phyloP scores from a whole-genome alignment of 2,329 filamentous ascomycete genomes.

The Cordyceps tenuipes region DNA sequence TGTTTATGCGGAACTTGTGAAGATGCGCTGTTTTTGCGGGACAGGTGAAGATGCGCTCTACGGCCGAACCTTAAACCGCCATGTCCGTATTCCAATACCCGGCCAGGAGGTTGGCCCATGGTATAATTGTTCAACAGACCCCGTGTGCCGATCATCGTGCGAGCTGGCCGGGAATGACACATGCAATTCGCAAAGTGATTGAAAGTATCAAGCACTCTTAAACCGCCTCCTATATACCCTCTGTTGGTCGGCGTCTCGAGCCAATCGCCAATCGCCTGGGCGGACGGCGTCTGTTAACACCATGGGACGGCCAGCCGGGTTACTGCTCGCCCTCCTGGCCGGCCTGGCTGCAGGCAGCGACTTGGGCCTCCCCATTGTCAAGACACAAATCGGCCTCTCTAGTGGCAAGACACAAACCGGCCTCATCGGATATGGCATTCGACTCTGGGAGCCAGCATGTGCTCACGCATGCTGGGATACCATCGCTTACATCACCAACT shows the following conservation, averaged over 20 bases:
- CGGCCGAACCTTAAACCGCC: not conserved
- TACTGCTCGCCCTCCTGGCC: not conserved
- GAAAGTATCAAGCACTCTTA: not conserved
- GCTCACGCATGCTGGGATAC: constrained; percentile 48
- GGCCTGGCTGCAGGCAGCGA: not conserved
- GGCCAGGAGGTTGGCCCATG: not conserved
- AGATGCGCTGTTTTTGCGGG: not conserved
- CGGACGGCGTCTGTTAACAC: not conserved
- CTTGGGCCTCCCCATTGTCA: not conserved
- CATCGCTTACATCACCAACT: constrained; percentile 10
- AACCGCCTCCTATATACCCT: not conserved
- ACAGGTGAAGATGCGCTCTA: not conserved
- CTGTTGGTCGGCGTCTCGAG: not conserved
- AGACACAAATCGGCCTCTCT: constrained; percentile 11
- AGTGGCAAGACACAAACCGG: constrained; percentile 11
- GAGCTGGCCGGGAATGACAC: not conserved
- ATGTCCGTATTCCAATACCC: not conserved
- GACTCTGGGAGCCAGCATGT: constrained; percentile 59
- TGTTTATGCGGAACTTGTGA: not conserved
- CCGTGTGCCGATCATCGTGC: not conserved
- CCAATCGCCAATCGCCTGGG: not conserved
- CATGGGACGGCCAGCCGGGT: not conserved
- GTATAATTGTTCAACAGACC: not conserved
- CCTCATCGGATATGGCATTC: constrained; percentile 20
- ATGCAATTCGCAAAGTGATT: not conserved